Evolutionary conservation across 192 early-diverging fungal species (phyloP).

Genomic region (Backusella sp.): DNA sequence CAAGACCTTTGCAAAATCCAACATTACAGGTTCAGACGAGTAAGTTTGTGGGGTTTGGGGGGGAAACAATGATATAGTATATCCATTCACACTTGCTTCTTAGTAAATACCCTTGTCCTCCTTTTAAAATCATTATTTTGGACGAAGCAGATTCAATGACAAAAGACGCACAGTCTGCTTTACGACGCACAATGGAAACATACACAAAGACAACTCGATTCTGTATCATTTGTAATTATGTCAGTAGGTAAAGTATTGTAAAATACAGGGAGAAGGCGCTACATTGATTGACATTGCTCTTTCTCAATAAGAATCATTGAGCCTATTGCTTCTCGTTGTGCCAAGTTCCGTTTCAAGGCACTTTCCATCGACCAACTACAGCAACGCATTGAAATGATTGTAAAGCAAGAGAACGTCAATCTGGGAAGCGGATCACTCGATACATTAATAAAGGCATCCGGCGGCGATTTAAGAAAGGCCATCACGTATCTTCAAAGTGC

Average conservation of each 20-base stretch:
- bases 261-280: too few species aligned
- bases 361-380: slow-evolving; percentile 62
- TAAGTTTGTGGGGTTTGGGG: slow-evolving; percentile 27
- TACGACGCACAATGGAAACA: slow-evolving; percentile 93
- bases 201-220: slow-evolving; percentile 92
- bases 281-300: too few species aligned
- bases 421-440: slow-evolving; percentile 56
- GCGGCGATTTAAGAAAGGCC: slow-evolving; percentile 90
- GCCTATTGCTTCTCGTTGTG: slow-evolving; percentile 89
- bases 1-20: slow-evolving; percentile 87
- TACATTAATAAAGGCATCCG: slow-evolving; percentile 68
- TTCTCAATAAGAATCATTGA: slow-evolving; percentile 75
- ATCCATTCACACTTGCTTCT: not conserved
- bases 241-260: slow-evolving; percentile 50
- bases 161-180: slow-evolving; percentile 86
- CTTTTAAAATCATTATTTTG: slow-evolving; percentile 94
- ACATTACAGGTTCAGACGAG: slow-evolving; percentile 48
- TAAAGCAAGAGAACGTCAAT: slow-evolving; percentile 62
- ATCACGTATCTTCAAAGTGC: slow-evolving; percentile 93
- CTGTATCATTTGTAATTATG: slow-evolving; percentile 93
- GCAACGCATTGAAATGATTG: slow-evolving; percentile 65
- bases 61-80: not conserved
- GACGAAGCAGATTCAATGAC: slow-evolving; percentile 99
- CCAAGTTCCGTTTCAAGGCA: slow-evolving; percentile 94
- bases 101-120: slow-evolving; percentile 61